Base-by-base conservation (phyloP, 805 yeast genomes). In the Vanderwaltozyma polyspora region DNA sequence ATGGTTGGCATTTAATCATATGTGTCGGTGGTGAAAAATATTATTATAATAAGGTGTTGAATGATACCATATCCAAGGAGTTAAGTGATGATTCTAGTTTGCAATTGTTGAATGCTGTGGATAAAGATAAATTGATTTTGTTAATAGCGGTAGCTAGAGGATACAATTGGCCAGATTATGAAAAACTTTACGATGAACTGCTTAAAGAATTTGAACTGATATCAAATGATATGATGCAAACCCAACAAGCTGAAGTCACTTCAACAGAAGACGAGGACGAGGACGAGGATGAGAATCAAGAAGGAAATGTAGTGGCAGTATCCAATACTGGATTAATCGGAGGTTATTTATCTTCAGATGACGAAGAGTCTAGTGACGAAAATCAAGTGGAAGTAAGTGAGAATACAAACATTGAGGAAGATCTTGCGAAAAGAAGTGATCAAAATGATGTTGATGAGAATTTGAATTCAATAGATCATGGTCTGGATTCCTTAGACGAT, bases 1-100 rank as follows among this genome's bases (percentile, higher is more conserved):
- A 58, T 15, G 55, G 51, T 4, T 72, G 75, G 76, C 25, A 37
- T 3, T 37, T 70, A n/a, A 57, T 69, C 1, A 52, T 71, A 16
- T 55, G 66, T 12, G 50, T 52, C 16, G 48, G 55, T 7, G 76
- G 75, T 0, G 36, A 58, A 3, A 63, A 67, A 37, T 69, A 62
- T 46, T 69, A 60, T 30, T 48, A 61, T 37, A 59, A 67, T 41
- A 25, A 21, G 1, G 36, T 27, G 3, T n/a, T n/a, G n/a, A 49
- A 60, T 1, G 40, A 47, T 7, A 38, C 36, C 26, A 59, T 68
- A 1, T 12, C 11, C 6, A 12, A 8, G 70, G 35, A 39, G 16
- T 52, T 66, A 6, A 58, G 60, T 1, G 61, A 59, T 32, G 51
- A 46, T 2, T 46, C 45, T 11, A 51, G 64, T 12, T 31, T 42